Conservation (phyloP, 305 asterid genomes). For the Plantago coronopus region DNA sequence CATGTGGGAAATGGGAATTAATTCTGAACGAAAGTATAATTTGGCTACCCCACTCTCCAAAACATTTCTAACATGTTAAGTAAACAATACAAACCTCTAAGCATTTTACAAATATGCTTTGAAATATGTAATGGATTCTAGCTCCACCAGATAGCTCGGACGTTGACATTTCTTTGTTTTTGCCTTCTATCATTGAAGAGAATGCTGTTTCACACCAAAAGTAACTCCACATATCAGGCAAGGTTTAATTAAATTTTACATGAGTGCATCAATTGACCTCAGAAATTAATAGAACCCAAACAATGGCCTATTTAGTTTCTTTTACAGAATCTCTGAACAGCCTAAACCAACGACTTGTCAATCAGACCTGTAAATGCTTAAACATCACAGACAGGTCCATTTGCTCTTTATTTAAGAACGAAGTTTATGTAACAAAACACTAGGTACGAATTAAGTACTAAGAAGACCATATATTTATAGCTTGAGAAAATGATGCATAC, state of each 20-base stretch:
- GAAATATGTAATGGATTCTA: constrained; percentile 87
- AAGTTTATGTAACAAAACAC: background rate
- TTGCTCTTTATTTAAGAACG: too few species aligned
- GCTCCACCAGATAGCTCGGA: constrained; percentile 93
- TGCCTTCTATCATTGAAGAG: constrained; percentile 94
- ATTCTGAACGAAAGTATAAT: constrained; percentile 6
- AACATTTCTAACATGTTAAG: constrained; percentile 19
- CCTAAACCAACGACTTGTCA: too few species aligned
- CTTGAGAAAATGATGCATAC: background rate
- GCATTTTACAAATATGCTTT: constrained; percentile 74
- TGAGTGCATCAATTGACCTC: constrained; percentile 10
- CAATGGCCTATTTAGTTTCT: too few species aligned
- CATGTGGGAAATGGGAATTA: constrained; percentile 16
- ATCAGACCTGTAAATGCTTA: background rate
- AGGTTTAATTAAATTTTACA: background rate
- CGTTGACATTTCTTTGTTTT: constrained; percentile 84
- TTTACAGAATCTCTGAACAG: too few species aligned
- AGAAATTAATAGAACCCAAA: constrained; percentile 5
- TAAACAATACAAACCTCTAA: constrained; percentile 64
- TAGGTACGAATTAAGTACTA: background rate
- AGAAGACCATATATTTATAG: background rate
- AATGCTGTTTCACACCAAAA: constrained; percentile 61
- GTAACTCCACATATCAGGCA: constrained; percentile 22
- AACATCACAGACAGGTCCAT: background rate
- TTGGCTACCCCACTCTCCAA: constrained; percentile 14